phyloP scores from a whole-genome alignment of 176 grass and related monocot species.

The Metroxylon sagu region DNA sequence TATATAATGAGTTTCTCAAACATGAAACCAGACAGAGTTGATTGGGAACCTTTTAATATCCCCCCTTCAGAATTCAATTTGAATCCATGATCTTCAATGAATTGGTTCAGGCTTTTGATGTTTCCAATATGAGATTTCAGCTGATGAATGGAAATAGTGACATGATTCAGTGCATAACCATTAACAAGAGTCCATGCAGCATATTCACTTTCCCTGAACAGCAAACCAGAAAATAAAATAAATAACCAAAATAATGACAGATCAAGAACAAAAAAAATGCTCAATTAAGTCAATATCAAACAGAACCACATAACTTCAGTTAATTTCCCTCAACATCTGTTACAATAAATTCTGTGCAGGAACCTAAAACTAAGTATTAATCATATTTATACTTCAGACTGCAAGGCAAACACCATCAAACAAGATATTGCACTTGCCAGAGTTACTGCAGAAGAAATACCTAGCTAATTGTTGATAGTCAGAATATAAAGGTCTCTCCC shows the following conservation, averaged over 20 bases:
- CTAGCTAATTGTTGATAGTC: slow-evolving; percentile 83
- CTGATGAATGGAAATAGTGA: slow-evolving; percentile 64
- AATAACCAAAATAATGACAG: slow-evolving; percentile 4
- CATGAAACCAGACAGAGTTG: background rate
- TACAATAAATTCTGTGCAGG: no score
- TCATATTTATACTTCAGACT: no score
- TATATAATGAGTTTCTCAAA: no score
- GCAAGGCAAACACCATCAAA: slow-evolving; percentile 1
- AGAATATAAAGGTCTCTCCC: slow-evolving; percentile 78
- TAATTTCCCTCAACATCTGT: no score
- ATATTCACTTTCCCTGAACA: slow-evolving; percentile 89
- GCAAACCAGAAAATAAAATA: slow-evolving; percentile 4
- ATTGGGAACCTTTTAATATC: slow-evolving; percentile 63
- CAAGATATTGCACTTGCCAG: background rate
- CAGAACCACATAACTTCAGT: no score
- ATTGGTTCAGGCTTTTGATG: slow-evolving; percentile 71
- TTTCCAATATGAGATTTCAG: slow-evolving; percentile 65
- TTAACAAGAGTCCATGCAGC: slow-evolving; percentile 96
- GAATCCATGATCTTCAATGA: slow-evolving; percentile 80
- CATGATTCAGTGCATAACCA: slow-evolving; percentile 95
- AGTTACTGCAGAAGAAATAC: slow-evolving; percentile 10
- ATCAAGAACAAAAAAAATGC: no score
- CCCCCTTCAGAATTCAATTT: slow-evolving; percentile 90
- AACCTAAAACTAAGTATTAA: no score
- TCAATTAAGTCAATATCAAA: no score